A percentile compares a stretch with the other conserved stretches of the same genome.
Conservation (phyloP, 2,329 filamentous ascomycete species). For the Sporothrix pallida region DNA sequence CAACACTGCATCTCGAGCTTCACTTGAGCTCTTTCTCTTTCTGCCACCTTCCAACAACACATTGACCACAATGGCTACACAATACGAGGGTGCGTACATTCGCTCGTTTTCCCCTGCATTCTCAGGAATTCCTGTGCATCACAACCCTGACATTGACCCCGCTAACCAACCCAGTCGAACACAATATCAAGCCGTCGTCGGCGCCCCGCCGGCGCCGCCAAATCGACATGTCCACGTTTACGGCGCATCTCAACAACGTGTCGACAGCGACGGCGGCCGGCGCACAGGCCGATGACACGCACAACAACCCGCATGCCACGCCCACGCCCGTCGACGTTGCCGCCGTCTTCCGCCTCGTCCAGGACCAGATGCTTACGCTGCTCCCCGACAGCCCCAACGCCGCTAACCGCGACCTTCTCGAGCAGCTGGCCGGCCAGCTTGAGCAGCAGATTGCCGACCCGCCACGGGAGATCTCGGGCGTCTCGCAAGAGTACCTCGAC, state of each 20-base stretch:
- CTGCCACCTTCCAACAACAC: background rate
- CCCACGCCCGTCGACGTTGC: constrained; percentile 65
- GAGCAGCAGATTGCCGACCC: constrained; percentile 59
- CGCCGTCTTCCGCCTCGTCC: constrained; percentile 63
- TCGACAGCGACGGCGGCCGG: constrained; percentile 45
- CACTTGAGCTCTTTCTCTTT: background rate
- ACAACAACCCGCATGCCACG: constrained; percentile 61
- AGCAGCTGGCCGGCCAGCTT: constrained; percentile 54
- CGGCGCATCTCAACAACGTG: constrained; percentile 62
- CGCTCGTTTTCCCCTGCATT: background rate
- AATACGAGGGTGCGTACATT: constrained; percentile 58
- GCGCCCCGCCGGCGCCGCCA: constrained; percentile 56
- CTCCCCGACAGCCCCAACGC: constrained; percentile 55
- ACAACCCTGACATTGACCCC: background rate
- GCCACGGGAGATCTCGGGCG: constrained; percentile 59
- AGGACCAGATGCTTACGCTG: constrained; percentile 62
- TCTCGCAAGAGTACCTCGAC: constrained; percentile 65
- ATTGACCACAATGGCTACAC: constrained; percentile 56
- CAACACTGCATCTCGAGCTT: constrained; percentile 15
- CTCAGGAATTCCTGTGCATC: background rate
- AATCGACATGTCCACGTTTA: constrained; percentile 69
- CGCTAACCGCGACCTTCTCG: constrained; percentile 58
- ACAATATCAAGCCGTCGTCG: constrained; percentile 61
- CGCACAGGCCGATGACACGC: background rate
- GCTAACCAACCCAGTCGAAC: constrained; percentile 58